Conservation (phyloP, 2,329 filamentous ascomycete species). For the Sclerotinia subarctica region DNA sequence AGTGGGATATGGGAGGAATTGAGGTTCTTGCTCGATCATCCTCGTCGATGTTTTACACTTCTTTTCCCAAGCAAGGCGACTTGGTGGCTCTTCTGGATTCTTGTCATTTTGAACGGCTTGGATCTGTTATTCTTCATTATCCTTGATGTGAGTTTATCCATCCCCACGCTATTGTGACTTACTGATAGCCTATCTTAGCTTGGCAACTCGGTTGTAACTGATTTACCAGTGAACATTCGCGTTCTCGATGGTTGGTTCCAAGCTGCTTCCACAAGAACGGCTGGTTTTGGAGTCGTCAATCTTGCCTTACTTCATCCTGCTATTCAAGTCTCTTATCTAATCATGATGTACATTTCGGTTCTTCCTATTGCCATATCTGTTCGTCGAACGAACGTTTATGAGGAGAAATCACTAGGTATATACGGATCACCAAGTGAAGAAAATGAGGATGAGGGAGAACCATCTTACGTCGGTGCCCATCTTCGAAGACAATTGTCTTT, state of each 20-base stretch:
- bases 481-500: slow-evolving; percentile 91
- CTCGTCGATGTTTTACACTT: slow-evolving; percentile 91
- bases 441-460: slow-evolving; percentile 50
- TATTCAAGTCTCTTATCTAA: slow-evolving; percentile 88
- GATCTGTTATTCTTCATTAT: slow-evolving; percentile 91
- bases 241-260: slow-evolving; percentile 88
- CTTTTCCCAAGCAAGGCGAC: slow-evolving; percentile 87
- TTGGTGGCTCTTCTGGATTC: slow-evolving; percentile 91
- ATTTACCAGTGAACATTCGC: slow-evolving; percentile 68
- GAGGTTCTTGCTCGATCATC: slow-evolving; percentile 87
- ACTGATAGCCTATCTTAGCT: slow-evolving; percentile 49
- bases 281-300: slow-evolving; percentile 81
- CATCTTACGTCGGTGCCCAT: slow-evolving; percentile 88
- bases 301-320: slow-evolving; percentile 78
- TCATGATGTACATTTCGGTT: slow-evolving; percentile 99
- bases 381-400: slow-evolving; percentile 92
- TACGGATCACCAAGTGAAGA: slow-evolving; percentile 53
- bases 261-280: slow-evolving; percentile 83
- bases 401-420: slow-evolving; percentile 80
- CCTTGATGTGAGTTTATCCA: slow-evolving; percentile 65
- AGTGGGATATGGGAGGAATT: slow-evolving; percentile 85
- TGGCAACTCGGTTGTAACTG: slow-evolving; percentile 64
- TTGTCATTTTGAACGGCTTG: slow-evolving; percentile 76
- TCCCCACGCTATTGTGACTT: neutral
- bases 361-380: slow-evolving; percentile 96